phyloP scores from a whole-genome alignment of 2,329 filamentous ascomycete species.

The Emmonsia crescens region DNA sequence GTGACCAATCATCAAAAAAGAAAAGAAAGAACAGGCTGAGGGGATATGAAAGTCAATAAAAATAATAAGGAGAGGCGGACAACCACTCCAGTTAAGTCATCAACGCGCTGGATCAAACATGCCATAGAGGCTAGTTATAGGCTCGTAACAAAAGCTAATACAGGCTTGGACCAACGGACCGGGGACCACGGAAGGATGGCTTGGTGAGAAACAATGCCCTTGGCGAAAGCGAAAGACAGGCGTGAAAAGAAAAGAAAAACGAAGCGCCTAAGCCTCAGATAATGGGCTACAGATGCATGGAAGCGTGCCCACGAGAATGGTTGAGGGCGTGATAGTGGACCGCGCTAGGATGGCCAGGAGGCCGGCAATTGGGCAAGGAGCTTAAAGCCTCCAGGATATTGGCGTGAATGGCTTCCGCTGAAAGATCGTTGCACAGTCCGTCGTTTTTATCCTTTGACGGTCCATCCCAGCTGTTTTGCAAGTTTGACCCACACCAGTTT shows the following conservation, averaged over 20 bases:
- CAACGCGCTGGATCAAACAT: background rate
- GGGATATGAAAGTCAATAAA: background rate
- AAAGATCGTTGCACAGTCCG: conserved; percentile 11
- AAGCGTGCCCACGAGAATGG: conserved; percentile 11
- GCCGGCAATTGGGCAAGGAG: conserved; percentile 7
- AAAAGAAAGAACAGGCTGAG: background rate
- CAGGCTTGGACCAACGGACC: conserved; percentile 9
- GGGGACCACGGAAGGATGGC: conserved; percentile 2
- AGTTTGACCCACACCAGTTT: background rate
- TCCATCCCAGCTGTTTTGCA: conserved; percentile 8
- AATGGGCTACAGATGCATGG: conserved; percentile 7
- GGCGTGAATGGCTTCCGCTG: conserved; percentile 3
- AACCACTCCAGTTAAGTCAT: background rate
- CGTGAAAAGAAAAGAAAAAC: background rate
- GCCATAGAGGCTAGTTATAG: conserved; percentile 4
- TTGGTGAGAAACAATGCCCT: conserved; percentile 5
- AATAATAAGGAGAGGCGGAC: conserved; percentile 4
- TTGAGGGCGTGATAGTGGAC: conserved; percentile 8
- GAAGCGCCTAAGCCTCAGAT: conserved; percentile 6
- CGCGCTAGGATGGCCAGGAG: background rate
- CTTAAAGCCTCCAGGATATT: background rate
- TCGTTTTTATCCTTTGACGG: conserved; percentile 7
- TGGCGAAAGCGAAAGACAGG: background rate
- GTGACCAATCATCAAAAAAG: background rate
- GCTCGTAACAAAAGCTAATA: conserved; percentile 6